Percentiles rank a stretch among this genome's conserved stretches.
Evolutionary conservation across 345 rosid species (phyloP).

Genomic region (Ailanthus altissimus): DNA sequence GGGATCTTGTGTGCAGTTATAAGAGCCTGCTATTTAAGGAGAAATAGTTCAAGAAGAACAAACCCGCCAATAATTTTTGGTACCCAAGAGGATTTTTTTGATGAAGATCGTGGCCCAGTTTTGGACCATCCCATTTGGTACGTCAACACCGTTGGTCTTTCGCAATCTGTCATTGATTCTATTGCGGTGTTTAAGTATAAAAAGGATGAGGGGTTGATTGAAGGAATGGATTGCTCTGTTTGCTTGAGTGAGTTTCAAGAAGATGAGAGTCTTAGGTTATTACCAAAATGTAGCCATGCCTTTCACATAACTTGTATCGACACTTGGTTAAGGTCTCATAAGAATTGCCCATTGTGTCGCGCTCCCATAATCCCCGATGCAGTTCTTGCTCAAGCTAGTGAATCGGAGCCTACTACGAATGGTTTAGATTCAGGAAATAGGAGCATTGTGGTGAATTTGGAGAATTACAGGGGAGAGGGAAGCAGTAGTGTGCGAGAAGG

Average conservation of each 20-base stretch:
- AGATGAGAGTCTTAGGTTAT: slow-evolving; percentile 58
- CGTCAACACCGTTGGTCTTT: slow-evolving; percentile 61
- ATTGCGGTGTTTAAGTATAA: slow-evolving; percentile 55
- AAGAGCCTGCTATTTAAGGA: slow-evolving; percentile 22
- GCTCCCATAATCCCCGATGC: slow-evolving; percentile 46
- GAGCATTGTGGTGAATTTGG: slow-evolving; percentile 22
- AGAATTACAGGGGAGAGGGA: slow-evolving; percentile 3
- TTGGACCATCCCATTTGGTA: slow-evolving; percentile 63
- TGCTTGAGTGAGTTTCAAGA: slow-evolving; percentile 77
- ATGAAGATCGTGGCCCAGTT: slow-evolving; percentile 37
- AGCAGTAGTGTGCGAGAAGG: slow-evolving; percentile 14
- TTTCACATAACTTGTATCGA: slow-evolving; percentile 81
- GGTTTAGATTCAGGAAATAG: slow-evolving; percentile 28
- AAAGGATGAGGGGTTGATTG: slow-evolving; percentile 49
- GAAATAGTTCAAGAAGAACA: slow-evolving; percentile 23
- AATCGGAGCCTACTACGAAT: slow-evolving; percentile 17
- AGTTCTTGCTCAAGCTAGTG: slow-evolving; percentile 13
- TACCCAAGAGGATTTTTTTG: slow-evolving; percentile 31
- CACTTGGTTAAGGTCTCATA: slow-evolving; percentile 78
- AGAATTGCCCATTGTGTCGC: slow-evolving; percentile 83
- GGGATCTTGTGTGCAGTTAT: slow-evolving; percentile 15
- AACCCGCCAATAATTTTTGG: slow-evolving; percentile 28
- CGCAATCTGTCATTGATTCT: slow-evolving; percentile 56
- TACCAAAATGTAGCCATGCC: slow-evolving; percentile 84
- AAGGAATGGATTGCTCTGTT: slow-evolving; percentile 84